Evolutionary conservation across 164 flowering plant genomes (phyloP).

Genomic region (Hamamelis virginiana): DNA sequence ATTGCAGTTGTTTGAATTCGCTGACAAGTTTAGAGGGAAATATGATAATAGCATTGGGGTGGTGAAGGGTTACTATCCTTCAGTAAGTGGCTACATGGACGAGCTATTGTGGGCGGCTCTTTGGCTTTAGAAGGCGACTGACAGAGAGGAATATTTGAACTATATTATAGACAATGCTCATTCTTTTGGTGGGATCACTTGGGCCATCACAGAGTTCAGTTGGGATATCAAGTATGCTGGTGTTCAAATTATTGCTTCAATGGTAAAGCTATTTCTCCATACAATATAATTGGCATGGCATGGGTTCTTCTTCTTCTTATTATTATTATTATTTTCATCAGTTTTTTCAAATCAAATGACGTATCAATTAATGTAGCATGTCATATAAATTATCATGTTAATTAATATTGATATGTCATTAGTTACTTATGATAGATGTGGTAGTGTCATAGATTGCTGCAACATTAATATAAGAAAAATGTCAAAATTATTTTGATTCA

Average conservation of each 20-base stretch:
- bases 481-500: no score
- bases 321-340: no score
- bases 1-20: slow-evolving; percentile 83
- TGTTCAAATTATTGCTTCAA: slow-evolving; percentile 70
- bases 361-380: no score
- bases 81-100: slow-evolving; percentile 90
- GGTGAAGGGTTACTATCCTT: slow-evolving; percentile 80
- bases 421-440: no score
- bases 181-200: slow-evolving; percentile 73
- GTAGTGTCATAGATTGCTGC: no score
- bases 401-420: no score
- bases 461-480: no score
- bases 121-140: slow-evolving; percentile 96
- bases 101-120: slow-evolving; percentile 94
- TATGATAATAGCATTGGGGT: slow-evolving; percentile 65
- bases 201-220: slow-evolving; percentile 90
- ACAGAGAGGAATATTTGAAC: slow-evolving; percentile 44
- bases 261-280: slow-evolving; percentile 39
- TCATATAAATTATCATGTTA: no score
- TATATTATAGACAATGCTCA: slow-evolving; percentile 60
- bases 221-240: slow-evolving; percentile 98
- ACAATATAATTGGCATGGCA: no score
- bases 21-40: slow-evolving; percentile 74
- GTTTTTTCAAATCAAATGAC: no score
- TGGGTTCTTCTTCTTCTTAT: no score